Evolutionary conservation across 1,139 yeast species (phyloP).

Genomic region (Blastobotrys buckinghamii): DNA sequence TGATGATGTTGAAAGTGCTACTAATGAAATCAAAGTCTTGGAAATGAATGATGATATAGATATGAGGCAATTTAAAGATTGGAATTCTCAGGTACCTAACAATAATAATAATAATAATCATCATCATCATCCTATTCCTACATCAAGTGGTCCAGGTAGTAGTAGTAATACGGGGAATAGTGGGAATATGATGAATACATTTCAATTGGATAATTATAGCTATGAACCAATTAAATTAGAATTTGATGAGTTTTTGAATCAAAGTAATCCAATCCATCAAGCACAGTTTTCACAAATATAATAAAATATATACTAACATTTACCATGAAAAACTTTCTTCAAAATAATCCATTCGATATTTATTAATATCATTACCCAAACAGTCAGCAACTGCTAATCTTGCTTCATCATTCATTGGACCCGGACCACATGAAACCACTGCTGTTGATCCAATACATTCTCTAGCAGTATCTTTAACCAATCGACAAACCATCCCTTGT

Average conservation of each 20-base stretch:
- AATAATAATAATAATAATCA: neutral
- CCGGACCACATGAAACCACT: constrained; percentile 23
- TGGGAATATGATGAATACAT: neutral
- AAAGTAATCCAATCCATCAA: too few species aligned
- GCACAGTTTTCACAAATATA: too few species aligned
- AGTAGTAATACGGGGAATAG: neutral
- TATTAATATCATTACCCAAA: constrained; percentile 13
- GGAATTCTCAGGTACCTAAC: neutral
- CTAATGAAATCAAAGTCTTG: neutral
- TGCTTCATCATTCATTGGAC: constrained; percentile 27
- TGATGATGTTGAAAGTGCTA: neutral
- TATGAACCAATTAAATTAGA: neutral
- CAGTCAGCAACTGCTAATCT: constrained; percentile 36
- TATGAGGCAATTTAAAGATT: too few species aligned
- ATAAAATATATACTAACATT: too few species aligned
- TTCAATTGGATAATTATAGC: constrained; percentile 1
- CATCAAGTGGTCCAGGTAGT: too few species aligned
- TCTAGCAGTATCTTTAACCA: neutral
- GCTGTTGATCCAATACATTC: constrained; percentile 11
- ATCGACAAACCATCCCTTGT: neutral
- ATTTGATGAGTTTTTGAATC: neutral
- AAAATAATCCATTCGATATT: constrained; percentile 31
- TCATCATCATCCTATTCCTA: too few species aligned
- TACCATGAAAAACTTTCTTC: constrained; percentile 37
- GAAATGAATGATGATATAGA: neutral